These are phyloP conservation scores for Fusarium sp. DNA, from an alignment of 2,329 filamentous ascomycete genomes.

Conservation along the genomic window DNA sequence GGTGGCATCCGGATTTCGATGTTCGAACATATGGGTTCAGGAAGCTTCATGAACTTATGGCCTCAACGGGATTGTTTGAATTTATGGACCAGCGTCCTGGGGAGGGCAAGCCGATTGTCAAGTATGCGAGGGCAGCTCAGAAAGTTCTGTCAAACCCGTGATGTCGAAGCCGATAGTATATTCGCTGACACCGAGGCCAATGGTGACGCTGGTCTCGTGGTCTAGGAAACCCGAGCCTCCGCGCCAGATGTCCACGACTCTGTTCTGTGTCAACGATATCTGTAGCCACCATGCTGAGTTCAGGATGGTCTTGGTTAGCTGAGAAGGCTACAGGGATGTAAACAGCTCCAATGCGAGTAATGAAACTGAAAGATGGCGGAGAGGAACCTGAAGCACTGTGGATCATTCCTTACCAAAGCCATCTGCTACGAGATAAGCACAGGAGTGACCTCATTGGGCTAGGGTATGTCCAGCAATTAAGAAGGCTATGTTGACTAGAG, in stretches of 20 bases:
- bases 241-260: not conserved
- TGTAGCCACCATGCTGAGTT: not conserved
- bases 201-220: not conserved
- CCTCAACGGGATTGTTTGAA: accelerated
- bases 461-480: too few species aligned
- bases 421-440: not conserved
- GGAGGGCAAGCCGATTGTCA: not conserved
- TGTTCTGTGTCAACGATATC: not conserved
- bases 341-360: not conserved
- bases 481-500: accelerated
- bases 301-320: not conserved
- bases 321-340: not conserved
- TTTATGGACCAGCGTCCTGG: accelerated
- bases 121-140: not conserved
- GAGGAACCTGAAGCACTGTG: accelerated
- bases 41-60: slow-evolving; percentile 35
- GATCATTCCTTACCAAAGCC: accelerated
- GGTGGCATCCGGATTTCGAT: slow-evolving; percentile 46
- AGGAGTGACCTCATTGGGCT: too few species aligned
- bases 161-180: not conserved
- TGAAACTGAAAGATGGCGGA: accelerated
- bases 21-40: slow-evolving; percentile 40
- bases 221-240: not conserved
- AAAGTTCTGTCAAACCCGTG: not conserved
- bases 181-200: accelerated